Percentiles rank a stretch among this genome's conserved stretches.
phyloP scores from a whole-genome alignment of 306 rosid genomes.

The Ceratonia siliqua region DNA sequence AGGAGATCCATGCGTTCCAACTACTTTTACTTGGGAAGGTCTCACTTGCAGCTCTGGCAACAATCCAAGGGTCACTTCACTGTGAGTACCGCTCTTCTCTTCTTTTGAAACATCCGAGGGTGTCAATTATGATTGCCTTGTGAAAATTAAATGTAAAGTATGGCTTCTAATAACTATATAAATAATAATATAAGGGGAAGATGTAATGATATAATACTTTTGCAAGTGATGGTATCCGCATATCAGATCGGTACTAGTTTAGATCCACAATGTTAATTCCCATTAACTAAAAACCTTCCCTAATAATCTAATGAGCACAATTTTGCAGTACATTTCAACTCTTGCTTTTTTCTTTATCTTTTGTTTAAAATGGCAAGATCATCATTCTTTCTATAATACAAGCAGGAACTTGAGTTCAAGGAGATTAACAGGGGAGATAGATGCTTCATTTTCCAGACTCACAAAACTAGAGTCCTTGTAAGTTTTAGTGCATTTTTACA shows the following conservation, averaged over 20 bases:
- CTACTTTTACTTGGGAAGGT: constrained; percentile 38
- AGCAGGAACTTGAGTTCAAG: constrained; percentile 42
- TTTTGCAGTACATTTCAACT: not conserved
- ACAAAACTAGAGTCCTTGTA: constrained; percentile 25
- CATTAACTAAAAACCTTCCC: too few relatives aligned
- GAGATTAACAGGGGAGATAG: constrained; percentile 21
- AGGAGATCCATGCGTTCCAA: constrained; percentile 54
- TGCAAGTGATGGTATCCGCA: not conserved
- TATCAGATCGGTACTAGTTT: not conserved
- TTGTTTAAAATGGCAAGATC: not conserved
- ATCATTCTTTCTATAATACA: not conserved
- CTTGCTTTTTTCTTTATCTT: not conserved
- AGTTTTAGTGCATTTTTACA: constrained; percentile 6
- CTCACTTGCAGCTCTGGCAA: constrained; percentile 30
- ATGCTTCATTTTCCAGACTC: constrained; percentile 12
- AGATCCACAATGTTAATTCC: not conserved
- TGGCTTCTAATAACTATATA: too few relatives aligned
- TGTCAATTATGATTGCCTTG: not conserved
- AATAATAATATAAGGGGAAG: too few relatives aligned
- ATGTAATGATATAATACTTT: not conserved
- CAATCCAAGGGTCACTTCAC: constrained; percentile 44
- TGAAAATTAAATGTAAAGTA: too few relatives aligned
- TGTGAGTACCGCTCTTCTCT: constrained; percentile 37
- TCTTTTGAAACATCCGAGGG: not conserved
- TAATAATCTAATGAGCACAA: too few relatives aligned